These are phyloP conservation scores for Pezicula rhizophila DNA, from an alignment of 2,329 filamentous ascomycete genomes.

Conservation along the genomic window DNA sequence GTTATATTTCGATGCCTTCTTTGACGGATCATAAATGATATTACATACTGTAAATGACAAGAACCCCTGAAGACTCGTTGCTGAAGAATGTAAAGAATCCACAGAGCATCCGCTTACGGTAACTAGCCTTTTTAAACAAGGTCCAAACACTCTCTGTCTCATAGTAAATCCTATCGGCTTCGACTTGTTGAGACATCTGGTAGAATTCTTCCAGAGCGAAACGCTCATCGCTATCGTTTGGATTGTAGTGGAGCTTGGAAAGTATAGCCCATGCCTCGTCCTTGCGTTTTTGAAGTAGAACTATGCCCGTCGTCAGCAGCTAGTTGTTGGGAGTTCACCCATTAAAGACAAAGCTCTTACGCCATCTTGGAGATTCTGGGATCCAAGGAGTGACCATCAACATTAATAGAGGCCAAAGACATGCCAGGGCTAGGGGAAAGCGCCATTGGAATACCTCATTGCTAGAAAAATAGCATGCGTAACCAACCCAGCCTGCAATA, in stretches of 20 bases:
- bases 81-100: neutral
- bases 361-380: conserved; percentile 1
- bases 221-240: neutral
- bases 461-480: neutral
- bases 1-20: too few relatives aligned
- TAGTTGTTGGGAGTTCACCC: neutral
- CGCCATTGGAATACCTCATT: conserved; percentile 1
- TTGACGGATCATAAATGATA: too few relatives aligned
- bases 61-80: neutral
- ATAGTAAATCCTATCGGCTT: neutral
- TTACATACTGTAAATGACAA: neutral
- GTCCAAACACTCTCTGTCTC: neutral
- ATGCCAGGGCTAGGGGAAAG: conserved; percentile 1
- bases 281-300: neutral
- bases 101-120: neutral
- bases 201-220: conserved; percentile 1
- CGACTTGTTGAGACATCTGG: conserved; percentile 1
- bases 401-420: neutral
- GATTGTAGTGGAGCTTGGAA: neutral
- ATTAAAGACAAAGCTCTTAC: neutral
- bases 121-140: neutral
- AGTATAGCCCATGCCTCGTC: conserved; percentile 1
- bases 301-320: neutral
- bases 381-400: neutral
- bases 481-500: neutral